These are phyloP conservation scores for Alternaria panax DNA, from an alignment of 2,329 filamentous ascomycete genomes.

Conservation along the genomic window DNA sequence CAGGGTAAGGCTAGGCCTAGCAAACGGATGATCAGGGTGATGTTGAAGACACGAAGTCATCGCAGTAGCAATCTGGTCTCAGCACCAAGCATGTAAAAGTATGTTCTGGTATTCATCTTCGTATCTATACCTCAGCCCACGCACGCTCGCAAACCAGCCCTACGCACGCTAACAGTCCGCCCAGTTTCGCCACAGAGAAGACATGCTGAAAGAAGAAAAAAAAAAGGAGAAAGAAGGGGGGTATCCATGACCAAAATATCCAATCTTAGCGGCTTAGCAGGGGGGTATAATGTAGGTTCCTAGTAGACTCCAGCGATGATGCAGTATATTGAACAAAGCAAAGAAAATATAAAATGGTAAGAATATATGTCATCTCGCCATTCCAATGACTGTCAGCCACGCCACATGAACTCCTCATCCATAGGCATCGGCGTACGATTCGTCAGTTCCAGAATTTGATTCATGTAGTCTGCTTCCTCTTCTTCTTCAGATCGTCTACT, in stretches of 20 bases:
- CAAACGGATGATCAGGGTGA: too few relatives aligned
- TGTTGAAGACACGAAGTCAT: too few relatives aligned
- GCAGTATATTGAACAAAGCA: neutral
- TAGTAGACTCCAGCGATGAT: constrained; percentile 2
- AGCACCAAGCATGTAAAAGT: neutral
- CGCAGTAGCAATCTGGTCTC: too few relatives aligned
- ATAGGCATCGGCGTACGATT: constrained; percentile 49
- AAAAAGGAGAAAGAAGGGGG: neutral
- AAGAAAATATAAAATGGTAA: neutral
- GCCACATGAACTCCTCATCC: constrained; percentile 50
- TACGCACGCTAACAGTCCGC: neutral
- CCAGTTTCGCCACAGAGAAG: neutral
- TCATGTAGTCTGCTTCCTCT: constrained; percentile 42
- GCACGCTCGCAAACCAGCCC: neutral
- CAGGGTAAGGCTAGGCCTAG: too few relatives aligned
- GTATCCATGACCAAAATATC: neutral
- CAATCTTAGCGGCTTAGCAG: neutral
- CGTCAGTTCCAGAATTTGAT: constrained; percentile 38
- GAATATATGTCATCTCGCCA: neutral
- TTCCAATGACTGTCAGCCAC: constrained; percentile 14
- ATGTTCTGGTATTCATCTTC: neutral
- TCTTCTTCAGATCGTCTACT: constrained; percentile 43
- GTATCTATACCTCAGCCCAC: neutral
- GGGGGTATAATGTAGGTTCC: neutral
- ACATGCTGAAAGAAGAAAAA: neutral